Percentiles rank a stretch among this genome's conserved stretches.
Conservation (phyloP, 176 grass and related monocot species). For the Urochloa ruziziensis region DNA sequence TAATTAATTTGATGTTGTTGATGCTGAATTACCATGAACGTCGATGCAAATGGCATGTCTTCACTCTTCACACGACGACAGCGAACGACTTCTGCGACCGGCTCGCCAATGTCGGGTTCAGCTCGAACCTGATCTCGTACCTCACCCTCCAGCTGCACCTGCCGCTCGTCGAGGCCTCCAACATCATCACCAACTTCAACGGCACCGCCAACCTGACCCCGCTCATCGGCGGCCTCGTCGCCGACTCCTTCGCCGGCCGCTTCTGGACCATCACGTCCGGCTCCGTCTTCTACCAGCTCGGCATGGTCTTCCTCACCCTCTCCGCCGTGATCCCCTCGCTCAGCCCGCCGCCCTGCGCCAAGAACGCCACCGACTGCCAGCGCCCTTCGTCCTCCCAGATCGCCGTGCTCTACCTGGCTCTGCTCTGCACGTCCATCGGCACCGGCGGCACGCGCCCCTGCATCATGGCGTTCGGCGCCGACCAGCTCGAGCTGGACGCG, state of each 20-base stretch:
- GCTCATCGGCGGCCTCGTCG: slow-evolving; percentile 63
- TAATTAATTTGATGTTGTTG: no score
- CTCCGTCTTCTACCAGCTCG: slow-evolving; percentile 75
- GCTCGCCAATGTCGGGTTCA: slow-evolving; percentile 61
- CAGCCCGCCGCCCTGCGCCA: slow-evolving; percentile 43
- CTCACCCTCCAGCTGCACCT: slow-evolving; percentile 75
- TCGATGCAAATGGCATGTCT: not conserved
- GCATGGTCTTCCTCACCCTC: slow-evolving; percentile 76
- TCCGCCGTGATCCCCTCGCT: slow-evolving; percentile 56
- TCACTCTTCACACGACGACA: not conserved
- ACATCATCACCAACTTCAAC: slow-evolving; percentile 58
- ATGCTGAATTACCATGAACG: not conserved
- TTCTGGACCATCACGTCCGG: slow-evolving; percentile 72
- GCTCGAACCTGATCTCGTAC: slow-evolving; percentile 84
- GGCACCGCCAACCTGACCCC: slow-evolving; percentile 75
- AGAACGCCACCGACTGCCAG: slow-evolving; percentile 39
- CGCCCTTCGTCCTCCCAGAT: slow-evolving; percentile 49
- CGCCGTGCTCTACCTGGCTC: slow-evolving; percentile 57
- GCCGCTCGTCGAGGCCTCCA: slow-evolving; percentile 71
- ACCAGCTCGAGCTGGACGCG: slow-evolving; percentile 61
- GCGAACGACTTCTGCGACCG: slow-evolving; percentile 80
- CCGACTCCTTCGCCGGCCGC: slow-evolving; percentile 67
- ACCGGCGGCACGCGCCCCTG: slow-evolving; percentile 76
- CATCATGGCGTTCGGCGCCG: slow-evolving; percentile 69
- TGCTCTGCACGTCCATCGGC: slow-evolving; percentile 68